These are phyloP conservation scores for Oryza coarctata DNA, from an alignment of 176 grass and related monocot species.

Conservation along the genomic window DNA sequence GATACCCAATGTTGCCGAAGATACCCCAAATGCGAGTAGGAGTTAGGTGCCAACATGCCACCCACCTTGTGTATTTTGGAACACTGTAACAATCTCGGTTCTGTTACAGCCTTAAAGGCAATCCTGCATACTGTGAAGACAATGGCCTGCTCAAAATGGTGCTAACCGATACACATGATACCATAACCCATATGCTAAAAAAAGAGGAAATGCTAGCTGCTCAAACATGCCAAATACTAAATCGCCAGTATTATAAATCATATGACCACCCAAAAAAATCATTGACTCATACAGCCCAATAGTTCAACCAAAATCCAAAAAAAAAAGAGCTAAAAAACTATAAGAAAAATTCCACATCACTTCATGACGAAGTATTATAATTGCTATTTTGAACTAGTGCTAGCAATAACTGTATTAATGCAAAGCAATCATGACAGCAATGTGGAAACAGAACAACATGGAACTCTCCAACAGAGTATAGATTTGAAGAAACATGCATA, in stretches of 20 bases:
- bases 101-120: conserved; percentile 23
- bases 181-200: background rate
- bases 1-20: background rate
- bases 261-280: background rate
- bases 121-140: background rate
- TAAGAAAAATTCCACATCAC: background rate
- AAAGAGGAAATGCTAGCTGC: conserved; percentile 5
- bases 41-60: background rate
- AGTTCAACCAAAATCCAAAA: background rate
- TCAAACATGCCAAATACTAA: background rate
- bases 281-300: background rate
- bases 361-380: background rate
- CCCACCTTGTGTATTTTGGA: background rate
- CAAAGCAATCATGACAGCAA: background rate
- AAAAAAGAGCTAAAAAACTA: background rate
- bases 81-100: background rate
- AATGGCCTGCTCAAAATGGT: background rate
- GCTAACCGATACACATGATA: background rate
- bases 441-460: background rate
- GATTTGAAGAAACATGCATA: background rate
- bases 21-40: background rate
- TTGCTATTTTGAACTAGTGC: background rate
- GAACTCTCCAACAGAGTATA: background rate
- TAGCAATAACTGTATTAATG: background rate
- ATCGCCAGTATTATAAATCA: background rate